Percentiles rank a stretch among this genome's conserved stretches.
Evolutionary conservation across 1,284 basidiomycete species (phyloP).

Genomic region (Xerocomus nothofagi): DNA sequence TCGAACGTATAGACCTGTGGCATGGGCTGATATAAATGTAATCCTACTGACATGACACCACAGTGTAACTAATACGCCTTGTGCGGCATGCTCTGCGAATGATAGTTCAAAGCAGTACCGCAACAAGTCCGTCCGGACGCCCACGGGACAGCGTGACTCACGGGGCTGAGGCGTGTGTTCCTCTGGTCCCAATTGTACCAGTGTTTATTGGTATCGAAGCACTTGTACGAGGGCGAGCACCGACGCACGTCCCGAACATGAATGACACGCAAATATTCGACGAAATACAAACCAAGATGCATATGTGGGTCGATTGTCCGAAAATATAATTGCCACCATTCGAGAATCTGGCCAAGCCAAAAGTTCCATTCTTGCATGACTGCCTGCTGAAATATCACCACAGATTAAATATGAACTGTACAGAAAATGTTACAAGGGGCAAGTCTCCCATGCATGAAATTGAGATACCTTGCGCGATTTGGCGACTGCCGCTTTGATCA

Average conservation of each 20-base stretch:
- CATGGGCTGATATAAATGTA: conserved; percentile 32
- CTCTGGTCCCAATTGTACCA: background rate
- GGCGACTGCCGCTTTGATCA: conserved; percentile 21
- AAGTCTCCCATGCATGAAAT: conserved; percentile 12
- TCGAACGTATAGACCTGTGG: conserved; percentile 10
- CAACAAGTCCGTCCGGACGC: conserved; percentile 13
- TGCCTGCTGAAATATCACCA: conserved; percentile 18
- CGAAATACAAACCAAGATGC: conserved; percentile 21
- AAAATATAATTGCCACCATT: conserved; percentile 1
- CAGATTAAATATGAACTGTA: conserved; percentile 24
- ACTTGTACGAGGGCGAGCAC: conserved; percentile 6
- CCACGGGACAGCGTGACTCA: conserved; percentile 3
- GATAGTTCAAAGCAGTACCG: conserved; percentile 25
- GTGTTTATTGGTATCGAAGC: conserved; percentile 8
- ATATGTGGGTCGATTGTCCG: conserved; percentile 12
- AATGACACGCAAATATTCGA: conserved; percentile 25
- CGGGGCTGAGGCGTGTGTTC: conserved; percentile 13
- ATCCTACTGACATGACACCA: conserved; percentile 30
- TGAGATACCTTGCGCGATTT: conserved; percentile 28
- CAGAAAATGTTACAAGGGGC: conserved; percentile 23
- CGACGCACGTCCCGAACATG: conserved; percentile 8
- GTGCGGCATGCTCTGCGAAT: conserved; percentile 18
- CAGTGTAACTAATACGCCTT: conserved; percentile 29
- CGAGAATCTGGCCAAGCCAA: conserved; percentile 1
- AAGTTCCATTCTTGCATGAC: conserved; percentile 4